phyloP scores from a whole-genome alignment of 192 early-diverging fungal species.

The Backusella luteola region DNA sequence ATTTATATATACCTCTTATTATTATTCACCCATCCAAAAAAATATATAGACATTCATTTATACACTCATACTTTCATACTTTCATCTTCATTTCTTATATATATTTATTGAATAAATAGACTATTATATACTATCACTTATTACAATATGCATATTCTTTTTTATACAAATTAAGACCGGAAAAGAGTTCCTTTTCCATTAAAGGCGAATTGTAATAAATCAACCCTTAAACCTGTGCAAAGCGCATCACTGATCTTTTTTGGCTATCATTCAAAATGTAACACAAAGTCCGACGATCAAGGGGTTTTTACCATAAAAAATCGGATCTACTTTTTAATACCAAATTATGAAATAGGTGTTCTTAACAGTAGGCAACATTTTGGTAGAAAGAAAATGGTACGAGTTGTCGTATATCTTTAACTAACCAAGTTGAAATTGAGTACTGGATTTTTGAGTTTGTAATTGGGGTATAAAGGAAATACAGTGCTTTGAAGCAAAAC shows the following conservation, averaged over 20 bases:
- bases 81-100: not conserved
- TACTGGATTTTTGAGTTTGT: too few relatives aligned
- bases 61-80: not conserved
- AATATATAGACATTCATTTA: not conserved
- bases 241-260: not conserved
- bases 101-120: not conserved
- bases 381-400: too few relatives aligned
- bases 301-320: not conserved
- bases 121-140: not conserved
- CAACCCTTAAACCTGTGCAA: not conserved
- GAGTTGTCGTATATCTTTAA: too few relatives aligned
- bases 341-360: not conserved
- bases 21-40: not conserved
- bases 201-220: not conserved
- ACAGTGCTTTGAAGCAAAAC: too few relatives aligned
- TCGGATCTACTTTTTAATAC: not conserved
- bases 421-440: too few relatives aligned
- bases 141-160: not conserved
- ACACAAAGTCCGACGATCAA: not conserved
- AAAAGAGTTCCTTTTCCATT: not conserved
- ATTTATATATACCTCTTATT: slow-evolving; percentile 1
- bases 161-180: not conserved
- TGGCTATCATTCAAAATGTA: not conserved
- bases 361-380: too few relatives aligned
- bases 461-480: too few relatives aligned